These are phyloP conservation scores for Kewa caespitosa DNA, from an alignment of 179 eudicot species.

Conservation along the genomic window DNA sequence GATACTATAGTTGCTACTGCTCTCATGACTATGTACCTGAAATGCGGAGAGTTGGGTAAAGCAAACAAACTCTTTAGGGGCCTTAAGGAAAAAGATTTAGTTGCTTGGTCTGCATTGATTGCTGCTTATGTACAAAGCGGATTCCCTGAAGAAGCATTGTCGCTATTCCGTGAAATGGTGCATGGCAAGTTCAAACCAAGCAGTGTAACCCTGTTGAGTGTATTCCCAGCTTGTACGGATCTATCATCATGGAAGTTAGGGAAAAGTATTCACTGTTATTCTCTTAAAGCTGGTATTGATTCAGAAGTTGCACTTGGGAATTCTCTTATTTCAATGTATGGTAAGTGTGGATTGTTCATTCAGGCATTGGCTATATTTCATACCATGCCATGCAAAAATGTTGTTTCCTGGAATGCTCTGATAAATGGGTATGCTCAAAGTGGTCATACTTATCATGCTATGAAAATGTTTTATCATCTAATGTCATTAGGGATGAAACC, in stretches of 20 bases:
- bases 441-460: slow-evolving; percentile 40
- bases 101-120: slow-evolving; percentile 71
- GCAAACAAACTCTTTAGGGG: slow-evolving; percentile 46
- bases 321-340: slow-evolving; percentile 62
- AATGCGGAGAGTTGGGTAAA: slow-evolving; percentile 50
- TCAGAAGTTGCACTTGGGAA: slow-evolving; percentile 44
- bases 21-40: slow-evolving; percentile 67
- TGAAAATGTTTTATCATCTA: slow-evolving; percentile 42
- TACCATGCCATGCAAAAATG: slow-evolving; percentile 43
- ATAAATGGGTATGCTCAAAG: slow-evolving; percentile 63
- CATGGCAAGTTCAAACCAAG: slow-evolving; percentile 48
- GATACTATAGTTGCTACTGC: slow-evolving; percentile 58
- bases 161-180: slow-evolving; percentile 57
- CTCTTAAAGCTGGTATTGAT: slow-evolving; percentile 46
- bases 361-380: slow-evolving; percentile 45
- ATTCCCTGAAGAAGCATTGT: slow-evolving; percentile 41
- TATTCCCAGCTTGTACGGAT: slow-evolving; percentile 63
- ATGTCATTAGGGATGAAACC: slow-evolving; percentile 41
- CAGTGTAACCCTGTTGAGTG: slow-evolving; percentile 52
- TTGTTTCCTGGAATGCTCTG: slow-evolving; percentile 68
- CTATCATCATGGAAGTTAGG: slow-evolving; percentile 44
- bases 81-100: slow-evolving; percentile 54
- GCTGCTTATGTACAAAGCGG: slow-evolving; percentile 63
- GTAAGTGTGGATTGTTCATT: slow-evolving; percentile 49
- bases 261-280: slow-evolving; percentile 62